Base-by-base conservation (phyloP, 2,329 filamentous ascomycete species). In the Fusarium brevicatenulatum region DNA sequence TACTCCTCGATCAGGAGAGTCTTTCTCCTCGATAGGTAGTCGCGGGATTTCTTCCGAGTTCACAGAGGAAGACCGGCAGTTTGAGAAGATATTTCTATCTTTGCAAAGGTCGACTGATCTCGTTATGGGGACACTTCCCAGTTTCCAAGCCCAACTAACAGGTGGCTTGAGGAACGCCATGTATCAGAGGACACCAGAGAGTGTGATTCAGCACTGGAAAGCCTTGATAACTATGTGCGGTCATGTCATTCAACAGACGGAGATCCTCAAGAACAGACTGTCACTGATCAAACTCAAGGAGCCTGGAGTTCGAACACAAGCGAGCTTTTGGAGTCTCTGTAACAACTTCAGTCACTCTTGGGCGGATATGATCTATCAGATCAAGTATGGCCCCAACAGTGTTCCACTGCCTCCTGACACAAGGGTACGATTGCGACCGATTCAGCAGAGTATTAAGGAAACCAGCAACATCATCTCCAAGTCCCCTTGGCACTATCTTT, bases 251-350 rank as follows among this genome's bases (percentile, higher is more conserved):
- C 89, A 93, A 63, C 91, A 93, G 74, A 93, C 93, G 4, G 91
- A 95, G 77, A 86, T 89, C 16, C 86, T 98, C 34, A 92, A 93
- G 77, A 86, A 86, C 43, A 89, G 92, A n/a, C 83, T 98, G 16
- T 93, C 91, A 7, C 87, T 88, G 52, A 93, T 97, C 84, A 95
- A 95, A 80, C 85, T 97, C 16, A 96, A 95, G 79, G 95, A 97
- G 76, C 93, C 93, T 12, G 91, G 90, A 16, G 88, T 93, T 56
- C 88, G 94, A 60, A 90, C 87, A 4, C 89, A 91, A 76, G 80
- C 85, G 6, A 82, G 83, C 21, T 92, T 91, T 80, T 91, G 90
- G 89, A 85, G 89, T 73, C 85, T 95, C 59, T 96, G 93, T 83
- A 94, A 92, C 82, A 88, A 86, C 75, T 94, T 94, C 73, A 88